These are phyloP conservation scores for Hericium coralloides DNA, from an alignment of 768 basidiomycete species.

Conservation along the genomic window DNA sequence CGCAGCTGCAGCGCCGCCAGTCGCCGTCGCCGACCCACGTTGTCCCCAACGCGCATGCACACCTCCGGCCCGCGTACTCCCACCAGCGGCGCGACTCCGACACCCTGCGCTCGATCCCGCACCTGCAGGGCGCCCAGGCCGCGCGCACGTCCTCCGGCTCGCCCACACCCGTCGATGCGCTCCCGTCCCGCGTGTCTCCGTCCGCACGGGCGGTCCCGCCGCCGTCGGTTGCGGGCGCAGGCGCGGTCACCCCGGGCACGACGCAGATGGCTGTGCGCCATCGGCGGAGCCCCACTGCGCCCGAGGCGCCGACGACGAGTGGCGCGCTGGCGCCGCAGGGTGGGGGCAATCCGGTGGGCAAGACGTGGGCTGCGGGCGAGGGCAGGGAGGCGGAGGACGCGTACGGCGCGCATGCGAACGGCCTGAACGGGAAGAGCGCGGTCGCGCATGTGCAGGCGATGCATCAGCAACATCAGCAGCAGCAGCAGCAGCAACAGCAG, in stretches of 20 bases:
- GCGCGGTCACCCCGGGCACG: constrained; percentile 4
- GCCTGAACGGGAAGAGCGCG: not conserved
- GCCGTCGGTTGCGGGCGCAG: constrained; percentile 6
- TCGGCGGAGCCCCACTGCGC: constrained; percentile 62
- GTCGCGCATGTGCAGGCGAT: not conserved
- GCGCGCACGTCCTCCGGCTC: constrained; percentile 25
- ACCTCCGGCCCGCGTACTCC: constrained; percentile 25
- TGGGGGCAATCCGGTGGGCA: constrained; percentile 18
- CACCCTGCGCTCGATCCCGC: constrained; percentile 45
- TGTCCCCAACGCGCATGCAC: constrained; percentile 19
- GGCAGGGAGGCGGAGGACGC: constrained; percentile 23
- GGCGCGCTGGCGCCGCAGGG: constrained; percentile 21
- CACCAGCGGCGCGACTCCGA: constrained; percentile 73
- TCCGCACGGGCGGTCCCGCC: constrained; percentile 5
- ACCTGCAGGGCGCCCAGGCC: not conserved
- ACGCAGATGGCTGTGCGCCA: constrained; percentile 24
- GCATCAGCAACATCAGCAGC: not conserved
- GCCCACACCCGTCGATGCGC: constrained; percentile 44
- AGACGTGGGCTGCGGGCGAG: constrained; percentile 40
- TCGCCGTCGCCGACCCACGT: constrained; percentile 45
- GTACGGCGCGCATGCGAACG: not conserved
- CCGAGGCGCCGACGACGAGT: constrained; percentile 45
- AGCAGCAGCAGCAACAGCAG: not conserved
- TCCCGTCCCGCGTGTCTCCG: not conserved
- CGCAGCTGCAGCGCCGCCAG: constrained; percentile 26